Evolutionary conservation across 306 rosid species (phyloP).

Genomic region (Arachis stenosperma): DNA sequence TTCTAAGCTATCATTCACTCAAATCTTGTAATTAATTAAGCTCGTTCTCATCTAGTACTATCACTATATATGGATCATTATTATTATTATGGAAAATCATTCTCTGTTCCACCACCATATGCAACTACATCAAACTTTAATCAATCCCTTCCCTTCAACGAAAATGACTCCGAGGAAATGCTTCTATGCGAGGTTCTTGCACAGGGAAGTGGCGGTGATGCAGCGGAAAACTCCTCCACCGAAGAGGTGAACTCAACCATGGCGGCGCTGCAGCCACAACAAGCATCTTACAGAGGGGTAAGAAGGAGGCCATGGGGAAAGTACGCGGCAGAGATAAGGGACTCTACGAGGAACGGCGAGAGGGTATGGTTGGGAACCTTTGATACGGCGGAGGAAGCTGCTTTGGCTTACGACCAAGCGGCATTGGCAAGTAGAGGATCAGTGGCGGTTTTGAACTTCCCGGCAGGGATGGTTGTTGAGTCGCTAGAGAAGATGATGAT

Average conservation of each 20-base stretch:
- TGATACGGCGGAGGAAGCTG: conserved; percentile 72
- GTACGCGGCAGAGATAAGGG: conserved; percentile 74
- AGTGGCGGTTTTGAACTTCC: conserved; percentile 60
- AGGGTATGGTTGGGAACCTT: conserved; percentile 82
- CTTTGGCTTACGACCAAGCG: conserved; percentile 80
- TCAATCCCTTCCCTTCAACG: conserved; percentile 58
- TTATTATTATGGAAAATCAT: conserved; percentile 19
- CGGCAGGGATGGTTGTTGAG: conserved; percentile 43
- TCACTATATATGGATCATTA: too few relatives aligned
- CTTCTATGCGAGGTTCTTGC: conserved; percentile 50
- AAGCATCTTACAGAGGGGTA: conserved; percentile 57
- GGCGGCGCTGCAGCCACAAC: neutral
- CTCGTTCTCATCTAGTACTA: too few relatives aligned
- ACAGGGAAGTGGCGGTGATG: conserved; percentile 20
- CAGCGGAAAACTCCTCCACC: neutral
- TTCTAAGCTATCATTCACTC: too few relatives aligned
- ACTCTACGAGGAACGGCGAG: conserved; percentile 60
- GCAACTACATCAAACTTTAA: conserved; percentile 24
- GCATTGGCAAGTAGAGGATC: conserved; percentile 65
- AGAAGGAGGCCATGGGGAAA: conserved; percentile 77
- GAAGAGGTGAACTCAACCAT: conserved; percentile 48
- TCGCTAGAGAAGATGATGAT: conserved; percentile 55
- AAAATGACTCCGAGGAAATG: conserved; percentile 69
- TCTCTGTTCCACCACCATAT: conserved; percentile 21
- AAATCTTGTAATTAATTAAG: too few relatives aligned